These are phyloP conservation scores for Eucalyptus marginata DNA, from an alignment of 345 rosid genomes.

Conservation along the genomic window DNA sequence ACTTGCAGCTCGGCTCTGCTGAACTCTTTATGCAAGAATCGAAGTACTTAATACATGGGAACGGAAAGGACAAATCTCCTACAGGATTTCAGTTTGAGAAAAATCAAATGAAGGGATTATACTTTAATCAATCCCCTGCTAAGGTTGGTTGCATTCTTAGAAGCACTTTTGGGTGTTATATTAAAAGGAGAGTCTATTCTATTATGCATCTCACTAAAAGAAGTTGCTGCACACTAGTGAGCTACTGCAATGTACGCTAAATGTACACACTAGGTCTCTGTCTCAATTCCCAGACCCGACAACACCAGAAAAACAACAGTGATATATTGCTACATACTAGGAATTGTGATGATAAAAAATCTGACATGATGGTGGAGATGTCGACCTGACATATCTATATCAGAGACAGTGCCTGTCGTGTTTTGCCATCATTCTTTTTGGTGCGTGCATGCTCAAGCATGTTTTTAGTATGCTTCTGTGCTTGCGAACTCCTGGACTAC, in stretches of 20 bases:
- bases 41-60: slow-evolving; percentile 71
- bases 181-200: not conserved
- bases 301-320: not conserved
- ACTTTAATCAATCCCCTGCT: slow-evolving; percentile 82
- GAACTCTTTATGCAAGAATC: slow-evolving; percentile 84
- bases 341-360: not conserved
- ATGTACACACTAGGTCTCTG: not conserved
- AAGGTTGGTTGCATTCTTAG: slow-evolving; percentile 37
- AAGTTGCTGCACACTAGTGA: not conserved
- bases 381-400: not conserved
- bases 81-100: slow-evolving; percentile 96
- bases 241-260: not conserved
- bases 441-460: not conserved
- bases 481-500: not conserved
- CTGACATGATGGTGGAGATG: not conserved
- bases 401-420: not conserved
- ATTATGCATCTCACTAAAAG: not conserved
- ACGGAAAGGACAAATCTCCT: slow-evolving; percentile 77
- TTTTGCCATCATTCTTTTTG: not conserved
- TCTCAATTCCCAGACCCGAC: not conserved
- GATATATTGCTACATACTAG: not conserved
- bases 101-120: slow-evolving; percentile 79
- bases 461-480: not conserved
- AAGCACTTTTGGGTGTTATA: not conserved
- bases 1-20: slow-evolving; percentile 86